Evolutionary conservation across 164 flowering plant genomes (phyloP).

Genomic region (Houttuynia cordata): DNA sequence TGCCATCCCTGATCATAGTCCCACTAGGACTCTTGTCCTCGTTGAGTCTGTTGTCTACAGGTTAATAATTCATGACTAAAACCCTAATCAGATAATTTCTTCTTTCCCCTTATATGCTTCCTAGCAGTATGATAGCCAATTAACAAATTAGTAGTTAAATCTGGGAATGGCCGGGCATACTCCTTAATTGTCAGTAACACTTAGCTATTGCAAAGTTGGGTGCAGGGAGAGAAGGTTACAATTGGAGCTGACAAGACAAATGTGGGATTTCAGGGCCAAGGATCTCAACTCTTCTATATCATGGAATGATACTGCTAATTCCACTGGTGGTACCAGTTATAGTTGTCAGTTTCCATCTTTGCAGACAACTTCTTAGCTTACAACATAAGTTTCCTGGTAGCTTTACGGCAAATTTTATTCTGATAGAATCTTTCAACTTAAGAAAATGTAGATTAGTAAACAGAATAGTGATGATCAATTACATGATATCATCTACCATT

Average conservation of each 20-base stretch:
- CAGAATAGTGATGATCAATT: too few species aligned
- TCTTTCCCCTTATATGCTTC: neutral
- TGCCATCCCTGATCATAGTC: too few species aligned
- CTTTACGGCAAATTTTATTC: too few species aligned
- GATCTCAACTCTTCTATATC: conserved; percentile 42
- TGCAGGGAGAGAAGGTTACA: conserved; percentile 76
- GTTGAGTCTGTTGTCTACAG: conserved; percentile 63
- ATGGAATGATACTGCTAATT: conserved; percentile 85
- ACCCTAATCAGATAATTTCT: neutral
- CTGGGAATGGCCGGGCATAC: too few species aligned
- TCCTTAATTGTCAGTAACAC: too few species aligned
- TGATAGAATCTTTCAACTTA: too few species aligned
- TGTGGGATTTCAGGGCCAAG: conserved; percentile 58
- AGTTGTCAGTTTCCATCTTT: conserved; percentile 46
- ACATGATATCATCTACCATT: too few species aligned
- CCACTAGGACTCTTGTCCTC: too few species aligned
- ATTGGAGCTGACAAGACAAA: conserved; percentile 48
- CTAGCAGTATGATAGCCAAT: too few species aligned
- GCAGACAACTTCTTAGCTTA: conserved; percentile 58
- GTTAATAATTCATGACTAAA: conserved; percentile 13
- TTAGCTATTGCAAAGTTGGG: conserved; percentile 1
- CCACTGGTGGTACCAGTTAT: conserved; percentile 56
- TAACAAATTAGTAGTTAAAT: too few species aligned
- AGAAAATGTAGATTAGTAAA: neutral
- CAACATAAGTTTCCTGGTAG: conserved; percentile 70